phyloP scores from a whole-genome alignment of 257 asterid species.

The Jacaranda copaia region DNA sequence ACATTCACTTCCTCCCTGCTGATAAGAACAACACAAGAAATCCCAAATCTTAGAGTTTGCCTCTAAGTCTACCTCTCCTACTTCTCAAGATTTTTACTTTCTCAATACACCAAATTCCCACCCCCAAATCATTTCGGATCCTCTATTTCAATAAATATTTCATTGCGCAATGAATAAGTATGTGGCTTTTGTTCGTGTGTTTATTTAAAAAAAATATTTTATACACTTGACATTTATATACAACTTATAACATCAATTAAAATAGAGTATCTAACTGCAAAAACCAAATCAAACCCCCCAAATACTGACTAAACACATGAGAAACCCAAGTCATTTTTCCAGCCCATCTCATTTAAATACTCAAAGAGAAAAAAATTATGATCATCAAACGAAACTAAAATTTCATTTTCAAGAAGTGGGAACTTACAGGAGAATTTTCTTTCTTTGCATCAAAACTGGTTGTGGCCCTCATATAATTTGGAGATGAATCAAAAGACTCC shows the following conservation, averaged over 20 bases:
- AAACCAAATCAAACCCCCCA: neutral
- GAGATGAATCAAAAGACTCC: constrained; percentile 64
- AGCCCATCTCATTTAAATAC: neutral
- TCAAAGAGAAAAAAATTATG: constrained; percentile 6
- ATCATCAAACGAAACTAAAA: neutral
- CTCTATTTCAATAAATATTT: too few relatives aligned
- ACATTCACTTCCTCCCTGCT: constrained; percentile 66
- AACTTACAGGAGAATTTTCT: constrained; percentile 59
- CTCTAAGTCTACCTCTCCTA: neutral
- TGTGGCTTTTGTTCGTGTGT: too few relatives aligned
- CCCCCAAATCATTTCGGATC: neutral
- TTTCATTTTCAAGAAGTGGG: neutral
- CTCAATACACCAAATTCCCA: neutral
- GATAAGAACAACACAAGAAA: constrained; percentile 20
- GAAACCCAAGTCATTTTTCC: neutral
- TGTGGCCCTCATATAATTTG: constrained; percentile 52
- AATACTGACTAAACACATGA: neutral
- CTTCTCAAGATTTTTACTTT: neutral
- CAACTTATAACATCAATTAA: too few relatives aligned
- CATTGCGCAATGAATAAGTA: too few relatives aligned
- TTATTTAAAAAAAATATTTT: too few relatives aligned
- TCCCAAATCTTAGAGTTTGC: constrained; percentile 7
- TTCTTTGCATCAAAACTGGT: constrained; percentile 52
- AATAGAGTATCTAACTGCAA: too few relatives aligned
- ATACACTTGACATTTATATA: too few relatives aligned